A percentile compares a stretch with the other conserved stretches of the same genome.
Conservation (phyloP, 1,139 yeast genomes). For the Kluyveromyces marxianus region DNA sequence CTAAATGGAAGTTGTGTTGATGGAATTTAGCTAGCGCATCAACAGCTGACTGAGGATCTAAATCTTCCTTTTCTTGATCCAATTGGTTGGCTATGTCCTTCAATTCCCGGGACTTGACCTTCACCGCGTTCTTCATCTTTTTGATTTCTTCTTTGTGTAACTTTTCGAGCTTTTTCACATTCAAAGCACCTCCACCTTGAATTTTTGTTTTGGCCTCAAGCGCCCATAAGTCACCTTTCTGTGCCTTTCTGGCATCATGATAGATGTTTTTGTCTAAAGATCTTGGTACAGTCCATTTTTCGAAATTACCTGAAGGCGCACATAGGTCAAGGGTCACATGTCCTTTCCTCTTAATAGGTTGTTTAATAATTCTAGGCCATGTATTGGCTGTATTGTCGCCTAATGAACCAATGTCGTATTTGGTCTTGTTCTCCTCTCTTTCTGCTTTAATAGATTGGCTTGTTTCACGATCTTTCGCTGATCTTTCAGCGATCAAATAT, state of each 20-base stretch:
- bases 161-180: slow-evolving; percentile 23
- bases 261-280: slow-evolving; percentile 68
- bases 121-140: slow-evolving; percentile 17
- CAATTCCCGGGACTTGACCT: slow-evolving; percentile 17
- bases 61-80: slow-evolving; percentile 7
- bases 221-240: slow-evolving; percentile 86
- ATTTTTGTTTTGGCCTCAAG: slow-evolving; percentile 62
- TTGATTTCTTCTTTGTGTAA: slow-evolving; percentile 27
- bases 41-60: slow-evolving; percentile 7
- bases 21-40: slow-evolving; percentile 13
- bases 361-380: slow-evolving; percentile 70
- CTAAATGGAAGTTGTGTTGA: slow-evolving; percentile 13
- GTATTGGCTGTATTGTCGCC: slow-evolving; percentile 34
- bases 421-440: slow-evolving; percentile 19
- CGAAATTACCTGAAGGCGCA: slow-evolving; percentile 69
- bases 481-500: slow-evolving; percentile 66
- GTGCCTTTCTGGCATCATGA: slow-evolving; percentile 84
- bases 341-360: slow-evolving; percentile 73
- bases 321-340: slow-evolving; percentile 79
- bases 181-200: slow-evolving; percentile 26
- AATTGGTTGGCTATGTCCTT: slow-evolving; percentile 13
- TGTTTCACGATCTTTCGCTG: slow-evolving; percentile 30
- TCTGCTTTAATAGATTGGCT: slow-evolving; percentile 23
- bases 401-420: slow-evolving; percentile 15
- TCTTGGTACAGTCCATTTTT: slow-evolving; percentile 82